These are phyloP conservation scores for Diaporthe helianthi DNA, from an alignment of 2,329 filamentous ascomycete genomes.

Conservation along the genomic window DNA sequence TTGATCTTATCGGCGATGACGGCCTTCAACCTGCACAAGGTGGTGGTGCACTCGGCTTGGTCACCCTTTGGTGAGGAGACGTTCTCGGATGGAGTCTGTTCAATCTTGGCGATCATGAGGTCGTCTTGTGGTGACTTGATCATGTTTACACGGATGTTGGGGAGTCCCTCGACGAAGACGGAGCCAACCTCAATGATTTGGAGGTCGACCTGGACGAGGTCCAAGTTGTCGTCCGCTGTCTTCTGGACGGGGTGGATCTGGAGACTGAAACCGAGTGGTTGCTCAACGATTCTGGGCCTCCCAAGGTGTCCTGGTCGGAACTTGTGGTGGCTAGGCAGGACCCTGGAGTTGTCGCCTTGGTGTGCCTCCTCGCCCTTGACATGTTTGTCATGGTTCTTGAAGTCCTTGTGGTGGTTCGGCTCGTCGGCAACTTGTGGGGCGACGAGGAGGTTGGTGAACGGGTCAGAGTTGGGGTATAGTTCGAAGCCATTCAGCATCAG, in stretches of 20 bases:
- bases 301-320: slow-evolving; percentile 32
- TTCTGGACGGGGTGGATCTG: slow-evolving; percentile 51
- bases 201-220: slow-evolving; percentile 61
- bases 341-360: slow-evolving; percentile 32
- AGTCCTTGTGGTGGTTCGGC: slow-evolving; percentile 38
- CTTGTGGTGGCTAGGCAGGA: slow-evolving; percentile 37
- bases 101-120: slow-evolving; percentile 60
- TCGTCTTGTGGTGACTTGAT: slow-evolving; percentile 64
- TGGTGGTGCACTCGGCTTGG: slow-evolving; percentile 48
- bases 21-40: slow-evolving; percentile 63
- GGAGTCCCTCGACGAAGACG: slow-evolving; percentile 60
- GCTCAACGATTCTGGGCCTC: slow-evolving; percentile 37
- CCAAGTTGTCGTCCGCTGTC: slow-evolving; percentile 58
- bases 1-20: slow-evolving; percentile 54
- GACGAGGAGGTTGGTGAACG: slow-evolving; percentile 51
- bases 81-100: slow-evolving; percentile 44
- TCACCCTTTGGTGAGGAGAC: slow-evolving; percentile 40
- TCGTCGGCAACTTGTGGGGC: slow-evolving; percentile 54
- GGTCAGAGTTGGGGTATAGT: slow-evolving; percentile 62
- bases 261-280: slow-evolving; percentile 58
- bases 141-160: slow-evolving; percentile 65
- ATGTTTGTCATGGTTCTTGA: slow-evolving; percentile 42
- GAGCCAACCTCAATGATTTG: slow-evolving; percentile 67
- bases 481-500: slow-evolving; percentile 67
- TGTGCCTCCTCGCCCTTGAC: slow-evolving; percentile 36